phyloP scores from a whole-genome alignment of 495 filamentous ascomycete genomes.

The Amphirosellinia nigrospora region DNA sequence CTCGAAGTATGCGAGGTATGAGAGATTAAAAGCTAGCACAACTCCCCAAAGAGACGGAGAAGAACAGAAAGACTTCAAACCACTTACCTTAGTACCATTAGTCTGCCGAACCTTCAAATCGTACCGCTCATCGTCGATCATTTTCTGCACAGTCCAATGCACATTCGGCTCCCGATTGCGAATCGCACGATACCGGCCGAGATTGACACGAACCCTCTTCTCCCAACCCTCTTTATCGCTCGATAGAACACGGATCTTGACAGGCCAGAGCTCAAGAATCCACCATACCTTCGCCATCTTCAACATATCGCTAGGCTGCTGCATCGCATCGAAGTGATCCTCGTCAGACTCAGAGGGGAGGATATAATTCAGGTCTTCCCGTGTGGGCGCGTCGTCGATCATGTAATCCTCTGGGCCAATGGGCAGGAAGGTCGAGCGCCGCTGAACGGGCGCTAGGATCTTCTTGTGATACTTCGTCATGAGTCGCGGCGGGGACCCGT shows the following conservation, averaged over 20 bases:
- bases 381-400: constrained; percentile 15
- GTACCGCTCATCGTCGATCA: constrained; percentile 36
- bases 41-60: neutral
- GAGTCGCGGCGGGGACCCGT: constrained; percentile 36
- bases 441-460: constrained; percentile 4
- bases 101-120: constrained; percentile 18
- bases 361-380: constrained; percentile 21
- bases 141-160: constrained; percentile 46
- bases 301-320: constrained; percentile 41
- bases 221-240: constrained; percentile 35
- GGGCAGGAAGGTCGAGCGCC: constrained; percentile 13
- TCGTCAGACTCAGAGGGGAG: constrained; percentile 43
- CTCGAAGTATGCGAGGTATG: no score
- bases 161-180: constrained; percentile 40
- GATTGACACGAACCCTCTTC: constrained; percentile 40
- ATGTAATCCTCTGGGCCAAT: constrained; percentile 7
- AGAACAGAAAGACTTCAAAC: neutral
- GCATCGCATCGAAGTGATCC: constrained; percentile 44
- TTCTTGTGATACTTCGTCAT: constrained; percentile 7
- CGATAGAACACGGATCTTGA: constrained; percentile 38
- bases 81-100: constrained; percentile 22
- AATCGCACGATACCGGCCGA: constrained; percentile 40
- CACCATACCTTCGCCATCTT: constrained; percentile 41
- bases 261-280: constrained; percentile 49
- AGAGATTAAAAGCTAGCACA: neutral